Evolutionary conservation across 2,329 filamentous ascomycete genomes (phyloP).

Genomic region (Paecilomyces variotii): DNA sequence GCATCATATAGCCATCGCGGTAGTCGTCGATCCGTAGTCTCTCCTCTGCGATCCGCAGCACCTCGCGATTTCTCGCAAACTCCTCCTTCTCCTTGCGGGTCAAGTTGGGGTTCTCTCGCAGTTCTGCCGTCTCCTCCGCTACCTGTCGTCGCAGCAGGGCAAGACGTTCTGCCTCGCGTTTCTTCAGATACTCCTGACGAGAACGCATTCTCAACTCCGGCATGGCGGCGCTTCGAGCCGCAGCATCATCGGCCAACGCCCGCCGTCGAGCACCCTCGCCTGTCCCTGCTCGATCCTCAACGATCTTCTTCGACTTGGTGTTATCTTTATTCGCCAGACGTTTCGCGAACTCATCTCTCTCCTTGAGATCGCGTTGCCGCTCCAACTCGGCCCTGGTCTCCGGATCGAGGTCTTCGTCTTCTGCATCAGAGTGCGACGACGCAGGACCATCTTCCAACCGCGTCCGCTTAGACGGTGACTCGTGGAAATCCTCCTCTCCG

Average conservation of each 20-base stretch:
- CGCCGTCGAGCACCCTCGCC: conserved; percentile 54
- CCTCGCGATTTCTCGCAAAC: conserved; percentile 80
- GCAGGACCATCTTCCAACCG: conserved; percentile 53
- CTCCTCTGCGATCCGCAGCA: conserved; percentile 74
- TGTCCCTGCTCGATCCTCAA: conserved; percentile 52
- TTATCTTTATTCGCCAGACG: conserved; percentile 65
- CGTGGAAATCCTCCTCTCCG: conserved; percentile 53
- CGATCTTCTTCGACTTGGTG: conserved; percentile 59
- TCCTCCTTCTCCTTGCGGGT: conserved; percentile 75
- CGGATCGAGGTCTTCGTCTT: conserved; percentile 50
- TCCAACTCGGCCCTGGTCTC: conserved; percentile 51
- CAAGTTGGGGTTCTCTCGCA: conserved; percentile 65
- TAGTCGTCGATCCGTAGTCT: conserved; percentile 83
- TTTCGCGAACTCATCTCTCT: conserved; percentile 73
- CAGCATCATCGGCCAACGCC: conserved; percentile 58
- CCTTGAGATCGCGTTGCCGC: conserved; percentile 59
- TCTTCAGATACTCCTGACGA: conserved; percentile 86
- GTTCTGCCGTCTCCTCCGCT: conserved; percentile 73
- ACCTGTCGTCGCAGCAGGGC: conserved; percentile 86
- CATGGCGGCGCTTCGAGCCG: conserved; percentile 62
- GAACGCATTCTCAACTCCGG: conserved; percentile 75
- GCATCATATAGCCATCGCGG: conserved; percentile 83
- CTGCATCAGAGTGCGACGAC: conserved; percentile 15
- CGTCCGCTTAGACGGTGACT: conserved; percentile 63
- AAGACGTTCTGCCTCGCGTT: conserved; percentile 78